Evolutionary conservation across 805 yeast species (phyloP).

Genomic region (Lipomyces yamanashiensis): DNA sequence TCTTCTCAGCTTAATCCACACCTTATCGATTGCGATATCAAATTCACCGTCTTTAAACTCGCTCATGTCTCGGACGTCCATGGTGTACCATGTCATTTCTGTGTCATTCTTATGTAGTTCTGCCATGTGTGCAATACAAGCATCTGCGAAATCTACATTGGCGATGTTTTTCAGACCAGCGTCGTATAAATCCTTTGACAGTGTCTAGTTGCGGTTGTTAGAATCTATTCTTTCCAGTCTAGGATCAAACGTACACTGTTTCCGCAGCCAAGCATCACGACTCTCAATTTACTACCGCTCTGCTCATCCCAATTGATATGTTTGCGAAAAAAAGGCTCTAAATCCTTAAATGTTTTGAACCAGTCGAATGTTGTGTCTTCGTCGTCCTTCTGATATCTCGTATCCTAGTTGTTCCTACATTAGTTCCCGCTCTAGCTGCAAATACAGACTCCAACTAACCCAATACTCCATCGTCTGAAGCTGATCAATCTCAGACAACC

Average conservation of each 20-base stretch:
- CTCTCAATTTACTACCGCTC: constrained; percentile 7
- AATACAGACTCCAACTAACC: constrained; percentile 26
- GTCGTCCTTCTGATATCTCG: constrained; percentile 37
- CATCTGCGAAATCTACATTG: constrained; percentile 39
- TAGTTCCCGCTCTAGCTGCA: background rate
- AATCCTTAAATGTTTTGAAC: constrained; percentile 39
- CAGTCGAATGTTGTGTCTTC: constrained; percentile 38
- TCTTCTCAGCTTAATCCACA: background rate
- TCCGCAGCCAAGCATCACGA: constrained; percentile 42
- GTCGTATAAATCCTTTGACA: constrained; percentile 40
- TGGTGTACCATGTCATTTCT: constrained; percentile 40
- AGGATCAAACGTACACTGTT: constrained; percentile 32
- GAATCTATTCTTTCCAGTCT: background rate
- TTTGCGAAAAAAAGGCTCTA: constrained; percentile 32
- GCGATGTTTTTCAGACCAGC: constrained; percentile 36
- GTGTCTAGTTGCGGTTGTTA: constrained; percentile 19
- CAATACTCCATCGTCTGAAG: constrained; percentile 40
- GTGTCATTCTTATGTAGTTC: constrained; percentile 20
- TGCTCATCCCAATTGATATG: constrained; percentile 28
- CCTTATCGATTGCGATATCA: constrained; percentile 41
- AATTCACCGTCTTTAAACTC: constrained; percentile 30
- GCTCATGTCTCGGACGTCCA: constrained; percentile 40
- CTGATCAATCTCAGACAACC: constrained; percentile 37
- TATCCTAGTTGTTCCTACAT: constrained; percentile 24
- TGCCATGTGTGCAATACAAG: constrained; percentile 39